Evolutionary conservation across 306 rosid species (phyloP).

Genomic region (Sphenostylis stenocarpa): DNA sequence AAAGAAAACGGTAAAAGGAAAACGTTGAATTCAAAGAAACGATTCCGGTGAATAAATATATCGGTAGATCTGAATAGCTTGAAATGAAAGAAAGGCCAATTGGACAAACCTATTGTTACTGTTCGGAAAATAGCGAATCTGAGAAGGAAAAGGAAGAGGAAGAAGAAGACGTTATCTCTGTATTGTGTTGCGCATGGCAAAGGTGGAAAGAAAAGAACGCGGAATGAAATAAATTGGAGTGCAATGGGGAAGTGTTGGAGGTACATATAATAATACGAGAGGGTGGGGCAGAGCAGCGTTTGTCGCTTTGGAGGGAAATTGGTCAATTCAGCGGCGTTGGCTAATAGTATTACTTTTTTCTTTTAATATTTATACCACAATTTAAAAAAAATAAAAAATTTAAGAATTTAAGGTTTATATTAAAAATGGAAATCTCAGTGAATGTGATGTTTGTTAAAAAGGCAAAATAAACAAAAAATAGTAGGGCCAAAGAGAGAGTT

Average conservation of each 20-base stretch:
- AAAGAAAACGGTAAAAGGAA: not conserved
- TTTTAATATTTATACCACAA: no score
- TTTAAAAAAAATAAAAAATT: no score
- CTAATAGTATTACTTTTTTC: no score
- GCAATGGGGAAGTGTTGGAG: not conserved
- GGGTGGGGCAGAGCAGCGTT: conserved; percentile 5
- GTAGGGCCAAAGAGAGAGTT: no score
- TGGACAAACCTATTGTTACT: conserved; percentile 34
- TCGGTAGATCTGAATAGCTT: conserved; percentile 2
- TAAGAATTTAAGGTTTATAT: no score
- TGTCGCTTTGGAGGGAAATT: not conserved
- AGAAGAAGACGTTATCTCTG: conserved; percentile 1
- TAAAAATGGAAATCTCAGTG: not conserved
- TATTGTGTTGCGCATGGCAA: conserved; percentile 8
- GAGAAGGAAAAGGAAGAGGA: not conserved
- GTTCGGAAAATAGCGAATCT: conserved; percentile 31
- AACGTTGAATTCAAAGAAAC: not conserved
- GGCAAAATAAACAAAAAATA: not conserved
- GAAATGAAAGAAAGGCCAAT: not conserved
- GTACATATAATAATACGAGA: not conserved
- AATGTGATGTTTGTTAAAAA: not conserved
- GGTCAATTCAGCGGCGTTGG: not conserved
- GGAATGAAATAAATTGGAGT: not conserved
- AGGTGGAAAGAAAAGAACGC: not conserved
- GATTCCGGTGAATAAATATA: not conserved